Evolutionary conservation across 495 filamentous ascomycete genomes (phyloP).

Genomic region (Penicillium riverlandense): DNA sequence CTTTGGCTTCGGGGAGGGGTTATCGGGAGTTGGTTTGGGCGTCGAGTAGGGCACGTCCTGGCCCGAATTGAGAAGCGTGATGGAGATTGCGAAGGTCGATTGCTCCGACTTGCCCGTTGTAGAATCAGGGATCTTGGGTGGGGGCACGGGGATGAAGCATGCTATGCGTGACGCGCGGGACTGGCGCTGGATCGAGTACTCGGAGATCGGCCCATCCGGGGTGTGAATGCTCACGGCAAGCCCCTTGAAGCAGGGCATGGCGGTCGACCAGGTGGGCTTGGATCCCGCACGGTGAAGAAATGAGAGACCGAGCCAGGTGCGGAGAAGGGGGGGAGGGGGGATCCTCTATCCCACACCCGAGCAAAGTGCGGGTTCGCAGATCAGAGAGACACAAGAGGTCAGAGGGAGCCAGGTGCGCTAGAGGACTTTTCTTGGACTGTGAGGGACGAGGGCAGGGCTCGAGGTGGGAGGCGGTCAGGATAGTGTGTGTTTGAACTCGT

Average conservation of each 20-base stretch:
- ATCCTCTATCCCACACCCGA: neutral
- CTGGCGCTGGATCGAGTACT: constrained; percentile 93
- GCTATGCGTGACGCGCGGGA: constrained; percentile 85
- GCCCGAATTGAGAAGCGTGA: constrained; percentile 86
- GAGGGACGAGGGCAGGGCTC: constrained; percentile 4
- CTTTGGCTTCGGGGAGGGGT: constrained; percentile 71
- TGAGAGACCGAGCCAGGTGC: neutral
- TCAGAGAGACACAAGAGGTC: neutral
- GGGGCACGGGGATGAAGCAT: constrained; percentile 92
- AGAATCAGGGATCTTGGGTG: constrained; percentile 65
- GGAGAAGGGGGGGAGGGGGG: neutral
- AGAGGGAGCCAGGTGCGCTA: neutral
- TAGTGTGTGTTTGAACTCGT: constrained; percentile 13
- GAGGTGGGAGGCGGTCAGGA: constrained; percentile 20
- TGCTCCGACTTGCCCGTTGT: constrained; percentile 71
- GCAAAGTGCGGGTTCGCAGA: neutral
- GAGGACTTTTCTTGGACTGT: neutral
- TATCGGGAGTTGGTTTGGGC: constrained; percentile 62
- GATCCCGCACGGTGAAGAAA: neutral
- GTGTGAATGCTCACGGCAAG: constrained; percentile 95
- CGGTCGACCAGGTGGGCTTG: constrained; percentile 8
- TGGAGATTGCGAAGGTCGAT: constrained; percentile 92
- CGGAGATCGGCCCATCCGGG: constrained; percentile 76
- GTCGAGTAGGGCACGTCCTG: constrained; percentile 85
- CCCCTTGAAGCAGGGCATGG: constrained; percentile 96